phyloP scores from a whole-genome alignment of 768 basidiomycete species.

The Suillus discolor region DNA sequence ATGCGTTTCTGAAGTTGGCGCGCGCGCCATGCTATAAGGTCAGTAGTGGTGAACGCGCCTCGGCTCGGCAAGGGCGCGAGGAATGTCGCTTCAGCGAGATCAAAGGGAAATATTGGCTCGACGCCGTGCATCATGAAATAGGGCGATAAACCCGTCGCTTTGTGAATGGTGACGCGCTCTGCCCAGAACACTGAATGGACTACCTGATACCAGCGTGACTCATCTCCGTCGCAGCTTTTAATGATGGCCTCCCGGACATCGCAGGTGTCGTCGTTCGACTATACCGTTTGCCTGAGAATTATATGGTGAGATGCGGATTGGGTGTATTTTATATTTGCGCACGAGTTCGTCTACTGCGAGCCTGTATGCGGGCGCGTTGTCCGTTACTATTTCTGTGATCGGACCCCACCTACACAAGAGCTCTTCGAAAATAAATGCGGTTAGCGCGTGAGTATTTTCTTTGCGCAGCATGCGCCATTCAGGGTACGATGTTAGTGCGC shows the following conservation, averaged over 20 bases:
- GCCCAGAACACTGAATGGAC: neutral
- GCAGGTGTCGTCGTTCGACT: slow-evolving; percentile 1
- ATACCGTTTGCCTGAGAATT: neutral
- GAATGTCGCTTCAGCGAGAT: neutral
- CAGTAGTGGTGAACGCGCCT: too few species aligned
- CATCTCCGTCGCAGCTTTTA: neutral
- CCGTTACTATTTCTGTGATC: slow-evolving; percentile 12
- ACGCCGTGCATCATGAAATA: neutral
- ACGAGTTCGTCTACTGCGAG: neutral
- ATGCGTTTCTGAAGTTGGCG: too few species aligned
- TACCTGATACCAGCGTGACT: neutral
- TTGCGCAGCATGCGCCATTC: slow-evolving; percentile 36
- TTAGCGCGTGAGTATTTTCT: slow-evolving; percentile 6
- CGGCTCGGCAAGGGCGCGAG: too few species aligned
- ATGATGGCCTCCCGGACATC: slow-evolving; percentile 13
- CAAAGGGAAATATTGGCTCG: neutral
- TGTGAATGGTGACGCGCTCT: neutral
- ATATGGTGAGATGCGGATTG: neutral
- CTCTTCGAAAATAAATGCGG: slow-evolving; percentile 22
- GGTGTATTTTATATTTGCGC: too few species aligned
- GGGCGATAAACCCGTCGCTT: neutral
- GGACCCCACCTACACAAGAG: slow-evolving; percentile 16
- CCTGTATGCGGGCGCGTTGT: neutral
- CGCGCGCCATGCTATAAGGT: too few species aligned
- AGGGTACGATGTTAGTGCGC: slow-evolving; percentile 1